These are phyloP conservation scores for Mycena belliarum DNA, from an alignment of 768 basidiomycete species.

Conservation along the genomic window DNA sequence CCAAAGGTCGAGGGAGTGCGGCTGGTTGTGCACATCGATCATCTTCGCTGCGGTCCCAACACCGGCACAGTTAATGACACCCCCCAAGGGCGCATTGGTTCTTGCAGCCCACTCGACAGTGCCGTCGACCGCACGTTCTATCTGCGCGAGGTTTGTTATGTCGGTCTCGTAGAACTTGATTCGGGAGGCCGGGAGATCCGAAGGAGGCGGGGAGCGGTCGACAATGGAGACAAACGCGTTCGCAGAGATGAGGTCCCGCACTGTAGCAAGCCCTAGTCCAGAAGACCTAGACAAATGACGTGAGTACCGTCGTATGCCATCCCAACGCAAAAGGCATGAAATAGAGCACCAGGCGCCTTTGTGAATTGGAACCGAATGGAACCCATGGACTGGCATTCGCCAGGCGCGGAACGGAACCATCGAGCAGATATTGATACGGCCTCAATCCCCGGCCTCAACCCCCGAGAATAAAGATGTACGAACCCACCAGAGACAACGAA, in stretches of 20 bases:
- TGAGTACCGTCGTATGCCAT: no score
- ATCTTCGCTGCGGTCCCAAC: constrained; percentile 47
- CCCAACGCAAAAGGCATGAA: not conserved
- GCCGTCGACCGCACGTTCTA: constrained; percentile 39
- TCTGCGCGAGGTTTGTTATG: constrained; percentile 37
- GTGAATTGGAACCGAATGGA: no score
- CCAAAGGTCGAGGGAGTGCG: constrained; percentile 54
- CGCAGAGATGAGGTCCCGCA: constrained; percentile 42
- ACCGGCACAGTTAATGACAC: constrained; percentile 62
- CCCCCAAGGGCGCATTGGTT: constrained; percentile 50
- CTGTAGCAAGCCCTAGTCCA: constrained; percentile 58
- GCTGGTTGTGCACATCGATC: constrained; percentile 45
- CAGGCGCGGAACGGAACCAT: no score
- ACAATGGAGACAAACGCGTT: constrained; percentile 52
- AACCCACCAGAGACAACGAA: constrained; percentile 62
- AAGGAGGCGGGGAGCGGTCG: constrained; percentile 45
- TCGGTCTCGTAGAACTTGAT: constrained; percentile 45
- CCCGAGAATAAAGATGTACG: constrained; percentile 20
- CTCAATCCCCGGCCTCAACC: no score
- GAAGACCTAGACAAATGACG: constrained; percentile 49
- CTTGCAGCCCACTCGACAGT: constrained; percentile 42
- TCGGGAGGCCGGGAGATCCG: constrained; percentile 25
- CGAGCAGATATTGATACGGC: no score
- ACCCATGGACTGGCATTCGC: no score
- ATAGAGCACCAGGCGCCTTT: no score